Base-by-base conservation (phyloP, 1,139 yeast species). In the Yamadazyma spencermartinsiae region DNA sequence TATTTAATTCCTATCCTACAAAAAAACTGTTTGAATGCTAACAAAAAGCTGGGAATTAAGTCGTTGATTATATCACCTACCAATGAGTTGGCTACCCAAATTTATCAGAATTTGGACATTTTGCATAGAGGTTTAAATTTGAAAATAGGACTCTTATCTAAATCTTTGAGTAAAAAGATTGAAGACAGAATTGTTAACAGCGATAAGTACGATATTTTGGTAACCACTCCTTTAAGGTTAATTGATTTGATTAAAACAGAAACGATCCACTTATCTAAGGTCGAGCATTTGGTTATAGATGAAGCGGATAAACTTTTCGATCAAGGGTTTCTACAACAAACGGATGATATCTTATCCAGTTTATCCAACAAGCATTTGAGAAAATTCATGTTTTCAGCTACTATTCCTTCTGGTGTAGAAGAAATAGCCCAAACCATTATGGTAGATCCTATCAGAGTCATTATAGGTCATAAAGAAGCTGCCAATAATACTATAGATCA, bases 281-380 rank as follows among this genome's bases (percentile, higher is more conserved):
- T 90, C 13, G 82, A 83, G 49, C 83, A 81, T 55, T 65, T 92
- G 39, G 76, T 92, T 13, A 80, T 94, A 50, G 99, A 94, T 70
- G 99, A 92, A 65, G 98, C 98, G 4, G 99, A 94, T 69, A 86
- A 87, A 53, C 68, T 94, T 39, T 87, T 94, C 54, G 98, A 92
- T 53, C 81, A 82, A 41, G 95, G 92, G 13, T 94, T 94, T 53
- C 80, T 89, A 15, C 89, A 84, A 49, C 98, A 94, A 65, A 86
- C 96, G 0, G 98, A 92, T 59, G 82, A 80, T 39, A 83, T 92
- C 43, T 66, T 92, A 46, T 72, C 86, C 11, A 74, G 82, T 24
- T 85, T 95, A 59, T 67, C 82, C 1, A 64, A 72, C 45, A 63
- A 74, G 3, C 62, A 62, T 33, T 55, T 84, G 28, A 69, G 79